A percentile compares a stretch with the other conserved stretches of the same genome.
These are phyloP conservation scores for Yarrowia porcina DNA, from an alignment of 805 yeast species.

Conservation along the genomic window DNA sequence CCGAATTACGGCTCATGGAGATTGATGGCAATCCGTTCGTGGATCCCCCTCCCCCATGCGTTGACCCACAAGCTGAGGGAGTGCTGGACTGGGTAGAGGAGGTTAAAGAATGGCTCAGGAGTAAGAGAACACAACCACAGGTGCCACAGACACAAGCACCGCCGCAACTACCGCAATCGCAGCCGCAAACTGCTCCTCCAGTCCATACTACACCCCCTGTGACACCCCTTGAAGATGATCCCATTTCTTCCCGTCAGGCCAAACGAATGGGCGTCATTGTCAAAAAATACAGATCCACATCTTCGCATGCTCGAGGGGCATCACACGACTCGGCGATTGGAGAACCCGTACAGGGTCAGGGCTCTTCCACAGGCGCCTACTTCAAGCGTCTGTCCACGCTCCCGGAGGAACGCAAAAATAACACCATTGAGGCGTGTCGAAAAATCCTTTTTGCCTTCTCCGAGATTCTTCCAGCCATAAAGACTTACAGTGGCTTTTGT, in stretches of 20 bases:
- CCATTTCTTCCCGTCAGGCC: conserved; percentile 57
- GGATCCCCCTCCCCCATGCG: conserved; percentile 46
- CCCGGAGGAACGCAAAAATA: conserved; percentile 45
- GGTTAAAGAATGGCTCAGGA: conserved; percentile 45
- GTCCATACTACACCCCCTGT: conserved; percentile 26
- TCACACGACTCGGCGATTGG: conserved; percentile 25
- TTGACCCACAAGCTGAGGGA: conserved; percentile 39
- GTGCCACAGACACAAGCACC: neutral
- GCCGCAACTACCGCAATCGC: neutral
- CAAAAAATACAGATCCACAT: conserved; percentile 36
- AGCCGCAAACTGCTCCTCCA: neutral
- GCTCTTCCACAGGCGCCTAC: conserved; percentile 44
- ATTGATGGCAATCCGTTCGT: conserved; percentile 60
- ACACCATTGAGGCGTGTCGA: conserved; percentile 48
- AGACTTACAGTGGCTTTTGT: conserved; percentile 57
- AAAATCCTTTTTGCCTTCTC: conserved; percentile 61
- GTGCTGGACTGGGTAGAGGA: conserved; percentile 48
- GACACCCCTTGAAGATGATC: conserved; percentile 15
- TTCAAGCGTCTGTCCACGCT: conserved; percentile 62
- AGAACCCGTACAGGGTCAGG: neutral
- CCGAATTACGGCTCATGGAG: conserved; percentile 55
- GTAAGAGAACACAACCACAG: conserved; percentile 28
- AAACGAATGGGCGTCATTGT: conserved; percentile 74
- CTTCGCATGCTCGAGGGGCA: conserved; percentile 7
- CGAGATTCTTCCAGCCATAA: conserved; percentile 59